Conservation (phyloP, 805 yeast species). For the Saccharomycopsis guyanensis region DNA sequence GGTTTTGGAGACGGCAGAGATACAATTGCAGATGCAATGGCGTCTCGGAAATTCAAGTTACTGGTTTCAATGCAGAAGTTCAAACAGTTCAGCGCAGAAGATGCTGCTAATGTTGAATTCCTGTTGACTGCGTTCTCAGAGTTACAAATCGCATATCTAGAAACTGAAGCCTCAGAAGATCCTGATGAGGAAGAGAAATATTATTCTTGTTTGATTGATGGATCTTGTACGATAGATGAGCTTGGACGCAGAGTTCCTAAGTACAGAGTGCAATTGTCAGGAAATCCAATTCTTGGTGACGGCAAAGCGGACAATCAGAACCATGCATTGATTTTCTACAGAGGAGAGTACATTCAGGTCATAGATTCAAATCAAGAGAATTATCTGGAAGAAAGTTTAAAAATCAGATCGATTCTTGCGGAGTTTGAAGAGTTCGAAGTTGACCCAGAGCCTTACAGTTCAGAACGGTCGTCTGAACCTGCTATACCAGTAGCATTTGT, state of each 20-base stretch:
- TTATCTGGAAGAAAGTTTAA: slow-evolving; percentile 77
- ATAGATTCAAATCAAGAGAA: slow-evolving; percentile 86
- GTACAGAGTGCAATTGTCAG: slow-evolving; percentile 70
- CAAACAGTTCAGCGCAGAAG: slow-evolving; percentile 62
- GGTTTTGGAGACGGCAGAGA: too few species aligned
- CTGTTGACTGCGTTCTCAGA: slow-evolving; percentile 80
- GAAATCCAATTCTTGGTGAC: slow-evolving; percentile 81
- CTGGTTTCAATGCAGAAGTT: slow-evolving; percentile 84
- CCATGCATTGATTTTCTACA: slow-evolving; percentile 68
- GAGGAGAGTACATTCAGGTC: slow-evolving; percentile 81
- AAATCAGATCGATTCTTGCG: slow-evolving; percentile 72
- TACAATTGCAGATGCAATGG: slow-evolving; percentile 48
- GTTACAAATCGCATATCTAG: slow-evolving; percentile 84
- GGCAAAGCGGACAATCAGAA: slow-evolving; percentile 87
- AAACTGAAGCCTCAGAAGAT: slow-evolving; percentile 82
- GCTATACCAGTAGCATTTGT: slow-evolving; percentile 70
- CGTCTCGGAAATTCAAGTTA: slow-evolving; percentile 74
- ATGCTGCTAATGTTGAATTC: slow-evolving; percentile 72
- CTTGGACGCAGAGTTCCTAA: slow-evolving; percentile 71
- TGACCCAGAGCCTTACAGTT: slow-evolving; percentile 73
- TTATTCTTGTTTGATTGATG: slow-evolving; percentile 74
- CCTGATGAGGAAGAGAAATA: slow-evolving; percentile 78
- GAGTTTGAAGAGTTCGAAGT: slow-evolving; percentile 78
- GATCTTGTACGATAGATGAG: slow-evolving; percentile 65
- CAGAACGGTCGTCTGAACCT: slow-evolving; percentile 32